These are phyloP conservation scores for Calonectria pseudoturangicola DNA, from an alignment of 2,329 filamentous ascomycete species.

Conservation along the genomic window DNA sequence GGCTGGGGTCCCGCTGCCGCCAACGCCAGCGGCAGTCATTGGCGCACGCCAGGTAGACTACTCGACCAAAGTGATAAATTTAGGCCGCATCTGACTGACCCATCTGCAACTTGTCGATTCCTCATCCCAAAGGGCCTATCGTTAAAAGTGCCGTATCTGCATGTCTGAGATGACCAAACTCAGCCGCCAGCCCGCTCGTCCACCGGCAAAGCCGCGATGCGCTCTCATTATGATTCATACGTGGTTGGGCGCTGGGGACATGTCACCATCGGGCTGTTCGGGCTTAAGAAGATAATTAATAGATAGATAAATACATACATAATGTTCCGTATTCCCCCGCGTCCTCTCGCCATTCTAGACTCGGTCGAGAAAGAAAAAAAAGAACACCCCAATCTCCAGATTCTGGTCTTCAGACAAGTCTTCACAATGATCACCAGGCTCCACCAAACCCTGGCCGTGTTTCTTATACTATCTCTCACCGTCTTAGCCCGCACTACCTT, in stretches of 20 bases:
- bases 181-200: neutral
- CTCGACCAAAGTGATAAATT: slow-evolving; percentile 8
- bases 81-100: neutral
- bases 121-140: neutral
- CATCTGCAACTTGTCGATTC: neutral
- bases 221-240: slow-evolving; percentile 4
- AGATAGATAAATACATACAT: neutral
- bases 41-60: neutral
- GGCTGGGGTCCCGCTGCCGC: slow-evolving; percentile 17
- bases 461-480: neutral
- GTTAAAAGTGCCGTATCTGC: neutral
- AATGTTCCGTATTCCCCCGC: neutral
- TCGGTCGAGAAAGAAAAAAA: neutral
- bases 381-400: neutral
- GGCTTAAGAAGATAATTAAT: neutral
- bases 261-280: neutral
- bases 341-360: neutral
- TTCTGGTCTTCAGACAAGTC: neutral
- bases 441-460: neutral
- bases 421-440: slow-evolving; percentile 3
- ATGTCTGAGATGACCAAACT: slow-evolving; percentile 8
- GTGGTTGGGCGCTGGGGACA: slow-evolving; percentile 5
- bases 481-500: neutral
- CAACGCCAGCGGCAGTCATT: neutral
- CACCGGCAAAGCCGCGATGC: neutral